Conservation (phyloP, 345 rosid genomes). For the Brassica carinata region DNA sequence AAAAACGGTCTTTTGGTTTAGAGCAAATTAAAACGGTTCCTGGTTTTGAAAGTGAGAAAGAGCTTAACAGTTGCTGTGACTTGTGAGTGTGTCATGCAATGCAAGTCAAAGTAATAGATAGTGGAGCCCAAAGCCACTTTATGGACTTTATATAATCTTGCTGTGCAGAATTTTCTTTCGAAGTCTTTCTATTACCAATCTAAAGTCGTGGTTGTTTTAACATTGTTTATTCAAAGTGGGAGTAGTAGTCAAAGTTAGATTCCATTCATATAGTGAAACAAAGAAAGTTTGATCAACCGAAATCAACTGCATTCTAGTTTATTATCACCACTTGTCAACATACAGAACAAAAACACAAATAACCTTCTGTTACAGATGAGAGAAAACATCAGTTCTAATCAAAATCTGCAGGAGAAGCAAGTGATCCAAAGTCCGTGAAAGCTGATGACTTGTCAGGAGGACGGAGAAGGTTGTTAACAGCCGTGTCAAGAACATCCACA, state of each 20-base stretch:
- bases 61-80: not conserved
- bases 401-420: conserved; percentile 14
- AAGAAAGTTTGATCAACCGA: not conserved
- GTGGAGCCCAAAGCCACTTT: conserved; percentile 36
- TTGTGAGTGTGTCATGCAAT: conserved; percentile 18
- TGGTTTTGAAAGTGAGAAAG: conserved; percentile 1
- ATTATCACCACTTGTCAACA: not conserved
- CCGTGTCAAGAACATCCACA: conserved; percentile 78
- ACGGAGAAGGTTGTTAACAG: conserved; percentile 72
- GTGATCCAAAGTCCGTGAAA: conserved; percentile 8
- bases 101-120: conserved; percentile 4
- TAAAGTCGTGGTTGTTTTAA: conserved; percentile 5
- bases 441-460: conserved; percentile 47
- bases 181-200: not conserved
- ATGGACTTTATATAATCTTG: not conserved
- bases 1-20: not conserved
- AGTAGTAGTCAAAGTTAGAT: not conserved
- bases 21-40: conserved; percentile 6
- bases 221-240: conserved; percentile 8
- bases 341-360: not conserved
- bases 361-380: not conserved
- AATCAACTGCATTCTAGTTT: not conserved
- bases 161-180: not conserved
- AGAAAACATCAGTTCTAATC: not conserved
- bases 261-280: conserved; percentile 8